A percentile compares a stretch with the other conserved stretches of the same genome.
Evolutionary conservation across 176 grass and related monocot genomes (phyloP).

Genomic region (Echinochloa phyllopogon): DNA sequence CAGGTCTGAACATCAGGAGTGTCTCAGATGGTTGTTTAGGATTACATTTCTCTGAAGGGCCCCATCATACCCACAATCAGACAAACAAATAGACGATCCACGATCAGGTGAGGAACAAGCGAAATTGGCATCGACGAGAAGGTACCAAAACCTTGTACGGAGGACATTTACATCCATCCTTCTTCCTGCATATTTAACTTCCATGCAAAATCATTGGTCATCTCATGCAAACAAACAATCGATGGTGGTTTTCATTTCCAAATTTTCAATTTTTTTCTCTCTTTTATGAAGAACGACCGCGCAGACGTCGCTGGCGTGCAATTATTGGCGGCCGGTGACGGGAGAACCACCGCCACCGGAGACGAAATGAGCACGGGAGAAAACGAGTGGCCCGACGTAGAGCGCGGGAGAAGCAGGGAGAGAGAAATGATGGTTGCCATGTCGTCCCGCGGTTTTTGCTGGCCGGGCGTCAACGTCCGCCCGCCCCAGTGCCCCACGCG

Average conservation of each 20-base stretch:
- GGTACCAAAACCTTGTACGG: neutral
- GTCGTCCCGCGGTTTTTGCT: slow-evolving; percentile 27
- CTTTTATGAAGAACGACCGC: neutral
- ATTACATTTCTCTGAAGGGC: neutral
- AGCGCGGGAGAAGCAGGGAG: slow-evolving; percentile 5
- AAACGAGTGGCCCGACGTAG: slow-evolving; percentile 49
- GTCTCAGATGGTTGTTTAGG: no score
- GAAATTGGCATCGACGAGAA: no score
- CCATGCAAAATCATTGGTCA: neutral
- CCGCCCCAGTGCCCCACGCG: neutral
- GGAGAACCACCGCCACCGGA: slow-evolving; percentile 35
- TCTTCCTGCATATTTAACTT: neutral
- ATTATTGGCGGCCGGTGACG: slow-evolving; percentile 37
- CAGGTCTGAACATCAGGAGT: no score
- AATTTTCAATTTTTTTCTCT: no score
- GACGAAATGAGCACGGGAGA: slow-evolving; percentile 35
- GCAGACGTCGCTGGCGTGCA: slow-evolving; percentile 32
- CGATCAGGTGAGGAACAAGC: no score
- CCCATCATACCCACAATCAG: slow-evolving; percentile 21
- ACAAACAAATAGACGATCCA: neutral
- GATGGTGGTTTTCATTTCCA: no score
- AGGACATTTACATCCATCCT: neutral
- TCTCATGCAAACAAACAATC: neutral
- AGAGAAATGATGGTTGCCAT: slow-evolving; percentile 21
- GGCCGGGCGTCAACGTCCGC: slow-evolving; percentile 52